These are phyloP conservation scores for Coemansia sp. DNA, from an alignment of 192 early-diverging fungal species.

Conservation along the genomic window DNA sequence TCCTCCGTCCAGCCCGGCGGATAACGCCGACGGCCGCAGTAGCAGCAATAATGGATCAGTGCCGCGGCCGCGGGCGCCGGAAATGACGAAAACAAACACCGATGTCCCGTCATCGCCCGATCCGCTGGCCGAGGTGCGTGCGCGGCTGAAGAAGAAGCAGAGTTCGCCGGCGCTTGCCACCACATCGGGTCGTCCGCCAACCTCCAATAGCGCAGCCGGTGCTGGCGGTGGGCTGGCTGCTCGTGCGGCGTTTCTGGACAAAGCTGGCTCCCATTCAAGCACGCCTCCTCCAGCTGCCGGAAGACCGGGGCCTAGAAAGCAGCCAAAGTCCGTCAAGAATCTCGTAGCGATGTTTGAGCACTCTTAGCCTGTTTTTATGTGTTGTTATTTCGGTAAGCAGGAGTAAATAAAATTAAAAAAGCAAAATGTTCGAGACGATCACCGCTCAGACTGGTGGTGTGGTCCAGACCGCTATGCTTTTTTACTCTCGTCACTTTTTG, in stretches of 20 bases:
- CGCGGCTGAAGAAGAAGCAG: conserved; percentile 50
- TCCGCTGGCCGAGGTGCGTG: conserved; percentile 41
- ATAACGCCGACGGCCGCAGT: conserved; percentile 15
- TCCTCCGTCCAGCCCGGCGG: conserved; percentile 9
- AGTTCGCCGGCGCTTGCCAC: conserved; percentile 36
- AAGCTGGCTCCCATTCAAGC: background rate
- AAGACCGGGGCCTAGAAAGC: conserved; percentile 11
- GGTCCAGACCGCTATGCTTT: too few relatives aligned
- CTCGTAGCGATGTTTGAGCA: conserved; percentile 50
- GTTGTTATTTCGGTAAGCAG: too few relatives aligned
- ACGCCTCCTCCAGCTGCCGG: conserved; percentile 3
- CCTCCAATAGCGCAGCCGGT: background rate
- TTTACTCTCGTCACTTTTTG: too few relatives aligned
- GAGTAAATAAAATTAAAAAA: too few relatives aligned
- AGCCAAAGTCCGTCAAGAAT: conserved; percentile 42
- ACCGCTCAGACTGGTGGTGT: too few relatives aligned
- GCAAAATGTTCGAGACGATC: too few relatives aligned
- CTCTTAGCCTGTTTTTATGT: background rate
- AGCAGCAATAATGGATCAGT: background rate
- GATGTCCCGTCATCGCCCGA: conserved; percentile 21
- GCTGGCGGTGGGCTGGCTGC: background rate
- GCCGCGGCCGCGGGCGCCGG: conserved; percentile 18
- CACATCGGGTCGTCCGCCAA: background rate
- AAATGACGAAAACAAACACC: conserved; percentile 25
- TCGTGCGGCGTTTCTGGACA: conserved; percentile 22